These are phyloP conservation scores for Fusarium stilboides DNA, from an alignment of 2,329 filamentous ascomycete genomes.

Conservation along the genomic window DNA sequence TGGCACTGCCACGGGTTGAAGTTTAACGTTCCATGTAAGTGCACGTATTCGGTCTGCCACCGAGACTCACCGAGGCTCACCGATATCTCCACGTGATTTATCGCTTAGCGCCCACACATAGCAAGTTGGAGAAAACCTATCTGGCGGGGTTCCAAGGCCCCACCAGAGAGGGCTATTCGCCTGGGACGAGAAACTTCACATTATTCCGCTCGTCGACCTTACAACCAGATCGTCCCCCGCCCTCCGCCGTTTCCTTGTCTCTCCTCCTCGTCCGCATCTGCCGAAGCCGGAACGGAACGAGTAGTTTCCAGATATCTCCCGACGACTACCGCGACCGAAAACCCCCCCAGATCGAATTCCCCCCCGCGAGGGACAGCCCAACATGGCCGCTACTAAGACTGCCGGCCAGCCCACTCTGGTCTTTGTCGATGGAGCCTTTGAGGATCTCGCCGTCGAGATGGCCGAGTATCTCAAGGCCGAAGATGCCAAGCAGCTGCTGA, in stretches of 20 bases:
- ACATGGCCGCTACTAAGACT: constrained; percentile 55
- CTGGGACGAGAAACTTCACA: constrained; percentile 53
- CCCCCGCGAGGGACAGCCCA: constrained; percentile 40
- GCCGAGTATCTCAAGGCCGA: constrained; percentile 92
- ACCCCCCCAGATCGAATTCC: constrained; percentile 32
- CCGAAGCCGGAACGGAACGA: constrained; percentile 39
- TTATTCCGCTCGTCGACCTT: constrained; percentile 51
- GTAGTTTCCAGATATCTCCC: constrained; percentile 25
- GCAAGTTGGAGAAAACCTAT: constrained; percentile 54
- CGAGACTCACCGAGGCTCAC: constrained; percentile 11
- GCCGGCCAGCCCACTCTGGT: constrained; percentile 72
- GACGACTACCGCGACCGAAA: constrained; percentile 43
- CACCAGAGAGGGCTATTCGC: constrained; percentile 59
- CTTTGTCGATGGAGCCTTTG: constrained; percentile 92
- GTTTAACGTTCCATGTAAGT: too few species aligned
- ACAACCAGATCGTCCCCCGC: constrained; percentile 48
- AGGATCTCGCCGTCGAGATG: constrained; percentile 94
- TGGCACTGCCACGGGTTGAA: neutral
- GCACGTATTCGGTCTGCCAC: neutral
- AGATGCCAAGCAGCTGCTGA: constrained; percentile 81
- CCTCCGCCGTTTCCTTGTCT: constrained; percentile 20
- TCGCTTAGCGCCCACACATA: constrained; percentile 61
- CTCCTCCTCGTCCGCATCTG: constrained; percentile 29
- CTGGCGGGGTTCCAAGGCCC: constrained; percentile 56
- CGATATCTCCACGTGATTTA: constrained; percentile 53